phyloP scores from a whole-genome alignment of 768 basidiomycete genomes.

The Termitomyces sp. region DNA sequence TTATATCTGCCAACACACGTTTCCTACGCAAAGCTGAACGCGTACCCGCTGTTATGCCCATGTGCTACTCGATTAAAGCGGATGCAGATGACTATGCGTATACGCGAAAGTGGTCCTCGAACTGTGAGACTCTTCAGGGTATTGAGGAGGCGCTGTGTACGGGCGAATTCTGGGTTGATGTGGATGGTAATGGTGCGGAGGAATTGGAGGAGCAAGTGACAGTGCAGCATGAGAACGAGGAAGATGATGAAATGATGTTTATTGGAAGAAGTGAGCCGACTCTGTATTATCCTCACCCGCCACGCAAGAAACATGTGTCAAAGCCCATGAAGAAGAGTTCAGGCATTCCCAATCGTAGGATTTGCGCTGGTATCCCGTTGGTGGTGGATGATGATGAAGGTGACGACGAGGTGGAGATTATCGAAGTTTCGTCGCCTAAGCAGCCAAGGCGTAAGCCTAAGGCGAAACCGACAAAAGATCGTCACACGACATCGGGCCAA shows the following conservation, averaged over 20 bases:
- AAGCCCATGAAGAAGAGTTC: background rate
- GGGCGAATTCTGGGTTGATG: background rate
- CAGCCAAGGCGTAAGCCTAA: background rate
- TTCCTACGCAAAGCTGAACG: background rate
- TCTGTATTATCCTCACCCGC: background rate
- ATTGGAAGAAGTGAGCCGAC: background rate
- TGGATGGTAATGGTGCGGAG: background rate
- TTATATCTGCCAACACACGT: background rate
- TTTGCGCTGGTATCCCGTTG: background rate
- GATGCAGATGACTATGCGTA: background rate
- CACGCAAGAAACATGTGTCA: background rate
- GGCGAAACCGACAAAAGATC: background rate
- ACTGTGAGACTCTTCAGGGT: background rate
- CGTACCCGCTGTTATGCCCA: no score
- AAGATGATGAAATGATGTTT: constrained; percentile 4
- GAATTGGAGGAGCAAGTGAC: background rate
- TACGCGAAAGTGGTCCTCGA: background rate
- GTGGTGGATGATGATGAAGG: background rate
- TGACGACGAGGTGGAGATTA: background rate
- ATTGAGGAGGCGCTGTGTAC: background rate
- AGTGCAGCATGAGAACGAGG: background rate
- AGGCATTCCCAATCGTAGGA: background rate
- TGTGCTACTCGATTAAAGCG: background rate
- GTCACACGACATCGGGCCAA: background rate
- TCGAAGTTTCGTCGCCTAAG: background rate